A percentile compares a stretch with the other conserved stretches of the same genome.
phyloP scores from a whole-genome alignment of 257 asterid species.

The Solanum sejunctum region DNA sequence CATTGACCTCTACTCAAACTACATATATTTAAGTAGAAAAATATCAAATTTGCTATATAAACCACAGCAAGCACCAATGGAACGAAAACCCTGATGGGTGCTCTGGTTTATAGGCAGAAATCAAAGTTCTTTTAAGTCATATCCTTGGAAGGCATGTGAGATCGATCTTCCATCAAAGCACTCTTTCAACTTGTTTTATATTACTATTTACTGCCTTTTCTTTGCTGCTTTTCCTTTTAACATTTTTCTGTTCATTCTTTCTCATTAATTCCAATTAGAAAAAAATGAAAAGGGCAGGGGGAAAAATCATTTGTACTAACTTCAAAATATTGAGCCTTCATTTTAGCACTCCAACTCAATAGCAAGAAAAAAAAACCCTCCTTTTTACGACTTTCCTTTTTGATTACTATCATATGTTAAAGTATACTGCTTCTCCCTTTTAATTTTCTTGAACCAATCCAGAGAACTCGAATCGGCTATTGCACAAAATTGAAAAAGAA shows the following conservation, averaged over 20 bases:
- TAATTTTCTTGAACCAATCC: neutral
- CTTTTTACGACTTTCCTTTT: neutral
- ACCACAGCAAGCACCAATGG: neutral
- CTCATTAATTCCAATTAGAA: neutral
- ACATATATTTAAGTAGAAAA: neutral
- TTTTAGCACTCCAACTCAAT: neutral
- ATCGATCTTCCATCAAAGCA: neutral
- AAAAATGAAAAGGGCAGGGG: neutral
- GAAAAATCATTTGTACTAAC: neutral
- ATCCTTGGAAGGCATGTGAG: neutral
- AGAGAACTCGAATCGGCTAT: neutral
- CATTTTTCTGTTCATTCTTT: neutral
- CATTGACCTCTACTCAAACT: neutral
- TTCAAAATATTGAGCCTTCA: neutral
- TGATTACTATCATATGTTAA: neutral
- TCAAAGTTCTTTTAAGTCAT: neutral
- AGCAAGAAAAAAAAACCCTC: neutral
- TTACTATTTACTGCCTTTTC: neutral
- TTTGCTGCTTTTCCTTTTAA: too few relatives aligned
- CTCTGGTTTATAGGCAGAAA: neutral
- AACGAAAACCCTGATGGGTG: neutral
- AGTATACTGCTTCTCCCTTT: neutral
- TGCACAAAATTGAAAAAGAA: too few relatives aligned
- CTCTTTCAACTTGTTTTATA: too few relatives aligned
- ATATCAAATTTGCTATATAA: neutral